Percentiles rank a stretch among this genome's conserved stretches.
Conservation (phyloP, 208 protist genomes). For the Crithidia thermophila region DNA sequence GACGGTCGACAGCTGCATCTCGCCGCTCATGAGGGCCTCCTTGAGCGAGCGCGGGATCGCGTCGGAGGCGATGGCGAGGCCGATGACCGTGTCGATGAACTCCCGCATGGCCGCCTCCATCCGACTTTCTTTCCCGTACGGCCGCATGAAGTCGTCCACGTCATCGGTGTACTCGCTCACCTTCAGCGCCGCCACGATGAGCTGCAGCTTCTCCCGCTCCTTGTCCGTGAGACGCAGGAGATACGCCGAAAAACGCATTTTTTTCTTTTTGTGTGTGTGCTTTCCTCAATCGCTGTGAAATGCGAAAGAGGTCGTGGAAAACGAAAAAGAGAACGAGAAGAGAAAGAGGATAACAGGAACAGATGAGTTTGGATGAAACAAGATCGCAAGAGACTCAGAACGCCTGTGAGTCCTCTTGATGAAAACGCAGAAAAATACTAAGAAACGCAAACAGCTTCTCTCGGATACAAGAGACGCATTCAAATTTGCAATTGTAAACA, state of each 20-base stretch:
- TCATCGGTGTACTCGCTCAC: conserved; percentile 93
- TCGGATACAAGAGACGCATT: too few species aligned
- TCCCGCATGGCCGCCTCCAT: conserved; percentile 70
- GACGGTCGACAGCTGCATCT: conserved; percentile 33
- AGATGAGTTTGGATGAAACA: too few species aligned
- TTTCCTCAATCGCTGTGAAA: background rate
- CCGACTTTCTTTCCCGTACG: conserved; percentile 48
- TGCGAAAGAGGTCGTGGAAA: background rate
- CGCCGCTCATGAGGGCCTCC: conserved; percentile 52
- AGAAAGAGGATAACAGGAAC: conserved; percentile 4
- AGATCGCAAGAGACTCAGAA: too few species aligned
- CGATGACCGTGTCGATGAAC: conserved; percentile 79
- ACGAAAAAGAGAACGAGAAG: conserved; percentile 1
- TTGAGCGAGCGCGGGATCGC: conserved; percentile 61
- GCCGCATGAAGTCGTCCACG: conserved; percentile 77
- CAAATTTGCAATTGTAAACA: too few species aligned
- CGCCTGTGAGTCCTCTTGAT: too few species aligned
- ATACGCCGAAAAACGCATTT: conserved; percentile 26
- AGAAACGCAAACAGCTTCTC: too few species aligned
- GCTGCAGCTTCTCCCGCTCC: conserved; percentile 85
- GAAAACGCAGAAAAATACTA: too few species aligned
- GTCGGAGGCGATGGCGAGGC: conserved; percentile 79
- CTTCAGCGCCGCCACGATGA: conserved; percentile 82
- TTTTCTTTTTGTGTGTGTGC: conserved; percentile 1
- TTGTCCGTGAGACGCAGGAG: conserved; percentile 73